Evolutionary conservation across 1,284 basidiomycete species (phyloP).

Genomic region (Moesziomyces antarcticus): DNA sequence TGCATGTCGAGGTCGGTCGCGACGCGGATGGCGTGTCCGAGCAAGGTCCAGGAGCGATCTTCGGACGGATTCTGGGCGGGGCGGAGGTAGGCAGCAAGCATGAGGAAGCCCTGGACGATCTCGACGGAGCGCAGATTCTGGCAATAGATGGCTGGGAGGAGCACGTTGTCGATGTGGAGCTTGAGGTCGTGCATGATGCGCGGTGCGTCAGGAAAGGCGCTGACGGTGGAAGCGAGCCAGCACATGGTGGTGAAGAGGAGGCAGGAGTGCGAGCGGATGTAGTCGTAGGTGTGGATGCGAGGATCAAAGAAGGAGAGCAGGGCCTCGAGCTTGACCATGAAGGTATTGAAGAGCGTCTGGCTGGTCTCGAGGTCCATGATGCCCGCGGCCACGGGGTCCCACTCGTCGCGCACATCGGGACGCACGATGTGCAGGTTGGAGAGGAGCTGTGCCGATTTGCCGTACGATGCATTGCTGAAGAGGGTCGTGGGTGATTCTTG

Average conservation of each 20-base stretch:
- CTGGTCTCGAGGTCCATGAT: conserved; percentile 33
- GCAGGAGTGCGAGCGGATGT: conserved; percentile 34
- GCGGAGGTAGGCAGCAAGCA: conserved; percentile 42
- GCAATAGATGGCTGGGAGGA: conserved; percentile 40
- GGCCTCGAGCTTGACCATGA: conserved; percentile 37
- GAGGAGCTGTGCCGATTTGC: conserved; percentile 32
- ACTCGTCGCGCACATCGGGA: conserved; percentile 22
- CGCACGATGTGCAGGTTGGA: conserved; percentile 32
- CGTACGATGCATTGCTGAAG: conserved; percentile 36
- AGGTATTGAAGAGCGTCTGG: conserved; percentile 31
- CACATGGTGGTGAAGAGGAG: conserved; percentile 47
- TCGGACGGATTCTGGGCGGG: conserved; percentile 36
- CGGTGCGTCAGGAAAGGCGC: conserved; percentile 20
- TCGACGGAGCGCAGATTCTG: conserved; percentile 48
- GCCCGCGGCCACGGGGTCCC: conserved; percentile 32
- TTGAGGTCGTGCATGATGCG: conserved; percentile 33
- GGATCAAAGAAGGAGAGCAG: conserved; percentile 44
- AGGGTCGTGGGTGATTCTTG: conserved; percentile 32
- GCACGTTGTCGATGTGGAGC: conserved; percentile 33
- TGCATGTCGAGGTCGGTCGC: conserved; percentile 45
- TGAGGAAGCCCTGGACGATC: conserved; percentile 41
- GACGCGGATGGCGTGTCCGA: conserved; percentile 39
- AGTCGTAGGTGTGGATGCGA: conserved; percentile 35
- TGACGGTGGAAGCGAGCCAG: conserved; percentile 36
- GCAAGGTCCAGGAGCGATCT: conserved; percentile 42